Evolutionary conservation across 768 basidiomycete genomes (phyloP).

Genomic region (Suillus tomentosus): DNA sequence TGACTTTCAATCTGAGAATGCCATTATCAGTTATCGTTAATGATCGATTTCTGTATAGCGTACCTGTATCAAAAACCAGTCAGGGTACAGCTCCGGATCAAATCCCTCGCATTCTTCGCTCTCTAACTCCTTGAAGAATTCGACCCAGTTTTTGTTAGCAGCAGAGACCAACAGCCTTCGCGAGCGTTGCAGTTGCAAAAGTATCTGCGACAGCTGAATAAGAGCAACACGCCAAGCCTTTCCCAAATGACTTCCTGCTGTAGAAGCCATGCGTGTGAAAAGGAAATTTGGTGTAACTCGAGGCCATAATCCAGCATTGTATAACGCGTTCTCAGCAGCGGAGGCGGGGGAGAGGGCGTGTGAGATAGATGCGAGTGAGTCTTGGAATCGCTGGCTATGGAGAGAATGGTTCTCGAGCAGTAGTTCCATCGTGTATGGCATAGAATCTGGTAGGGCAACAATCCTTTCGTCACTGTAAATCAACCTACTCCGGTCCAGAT

Average conservation of each 20-base stretch:
- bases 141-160: constrained; percentile 10
- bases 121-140: constrained; percentile 15
- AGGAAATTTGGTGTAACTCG: constrained; percentile 29
- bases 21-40: not conserved
- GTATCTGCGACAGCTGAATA: constrained; percentile 25
- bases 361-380: not conserved
- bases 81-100: constrained; percentile 3
- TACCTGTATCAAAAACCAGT: constrained; percentile 20
- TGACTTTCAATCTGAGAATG: constrained; percentile 44
- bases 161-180: constrained; percentile 31
- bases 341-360: not conserved
- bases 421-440: not conserved
- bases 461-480: not conserved
- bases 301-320: constrained; percentile 33
- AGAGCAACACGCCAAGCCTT: constrained; percentile 29
- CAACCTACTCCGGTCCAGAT: constrained; percentile 12
- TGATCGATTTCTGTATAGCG: not conserved
- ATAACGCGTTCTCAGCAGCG: not conserved
- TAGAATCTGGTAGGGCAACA: not conserved
- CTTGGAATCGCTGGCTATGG: not conserved
- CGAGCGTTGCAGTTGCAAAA: constrained; percentile 35
- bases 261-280: constrained; percentile 26
- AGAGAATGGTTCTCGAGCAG: not conserved
- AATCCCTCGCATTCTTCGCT: constrained; percentile 9
- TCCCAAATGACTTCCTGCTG: constrained; percentile 10